phyloP scores from a whole-genome alignment of 169 alveolate species.

The Eimeria sp. region DNA sequence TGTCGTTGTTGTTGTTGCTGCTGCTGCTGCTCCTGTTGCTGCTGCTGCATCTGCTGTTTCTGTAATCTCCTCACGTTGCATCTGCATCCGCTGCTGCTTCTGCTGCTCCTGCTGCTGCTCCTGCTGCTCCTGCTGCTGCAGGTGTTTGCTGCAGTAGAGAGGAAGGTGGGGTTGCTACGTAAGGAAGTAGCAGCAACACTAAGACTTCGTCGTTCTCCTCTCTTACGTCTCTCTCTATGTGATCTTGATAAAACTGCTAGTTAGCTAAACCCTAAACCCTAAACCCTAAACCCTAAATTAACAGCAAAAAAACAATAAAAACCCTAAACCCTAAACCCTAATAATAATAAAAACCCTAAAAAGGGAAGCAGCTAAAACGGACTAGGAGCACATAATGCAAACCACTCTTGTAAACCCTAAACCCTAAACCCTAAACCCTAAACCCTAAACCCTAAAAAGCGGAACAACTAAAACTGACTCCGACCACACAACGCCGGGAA shows the following conservation, averaged over 20 bases:
- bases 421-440: conserved; percentile 26
- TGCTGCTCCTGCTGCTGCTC: background rate
- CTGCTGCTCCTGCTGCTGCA: conserved; percentile 14
- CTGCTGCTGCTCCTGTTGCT: background rate
- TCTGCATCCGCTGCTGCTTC: no score
- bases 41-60: background rate
- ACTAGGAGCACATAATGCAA: background rate
- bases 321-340: conserved; percentile 14
- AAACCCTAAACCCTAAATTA: background rate
- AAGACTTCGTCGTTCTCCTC: background rate
- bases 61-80: no score
- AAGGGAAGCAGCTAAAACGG: no score
- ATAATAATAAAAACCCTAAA: background rate
- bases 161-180: background rate
- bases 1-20: background rate
- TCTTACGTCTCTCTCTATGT: conserved; percentile 26
- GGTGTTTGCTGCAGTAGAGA: background rate
- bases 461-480: no score
- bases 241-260: background rate
- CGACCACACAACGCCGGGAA: no score
- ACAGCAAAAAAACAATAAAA: background rate
- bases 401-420: background rate
- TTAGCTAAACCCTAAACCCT: background rate
- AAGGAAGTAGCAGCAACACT: background rate
- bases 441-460: no score